Conservation (phyloP, 345 rosid genomes). For the Dovyalis caffra region DNA sequence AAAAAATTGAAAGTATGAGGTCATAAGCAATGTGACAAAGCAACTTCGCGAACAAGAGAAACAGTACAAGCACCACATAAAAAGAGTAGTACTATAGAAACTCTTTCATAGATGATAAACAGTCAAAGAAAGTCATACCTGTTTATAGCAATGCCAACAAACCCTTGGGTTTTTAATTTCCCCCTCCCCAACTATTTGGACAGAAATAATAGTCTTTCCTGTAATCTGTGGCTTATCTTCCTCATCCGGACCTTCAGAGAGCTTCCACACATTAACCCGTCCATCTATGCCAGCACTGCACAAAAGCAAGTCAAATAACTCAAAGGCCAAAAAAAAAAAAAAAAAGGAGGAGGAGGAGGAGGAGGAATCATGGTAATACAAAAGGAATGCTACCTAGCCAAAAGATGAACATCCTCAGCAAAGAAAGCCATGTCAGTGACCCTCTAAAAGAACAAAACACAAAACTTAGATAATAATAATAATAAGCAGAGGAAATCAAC, state of each 20-base stretch:
- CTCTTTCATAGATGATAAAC: not conserved
- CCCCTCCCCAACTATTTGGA: conserved; percentile 57
- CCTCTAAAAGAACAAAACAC: conserved; percentile 43
- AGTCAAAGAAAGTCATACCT: conserved; percentile 40
- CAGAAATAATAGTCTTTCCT: conserved; percentile 53
- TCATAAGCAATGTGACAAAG: not conserved
- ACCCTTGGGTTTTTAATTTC: conserved; percentile 67
- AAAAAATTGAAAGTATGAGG: not conserved
- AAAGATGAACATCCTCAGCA: conserved; percentile 83
- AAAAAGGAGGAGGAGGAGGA: too few relatives aligned
- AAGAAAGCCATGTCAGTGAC: conserved; percentile 90
- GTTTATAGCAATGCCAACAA: conserved; percentile 93
- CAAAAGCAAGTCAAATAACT: conserved; percentile 3
- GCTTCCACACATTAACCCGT: conserved; percentile 71
- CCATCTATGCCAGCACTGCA: conserved; percentile 84
- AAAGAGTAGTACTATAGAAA: not conserved
- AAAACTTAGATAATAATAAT: not conserved
- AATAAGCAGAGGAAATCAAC: not conserved
- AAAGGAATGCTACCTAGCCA: conserved; percentile 64
- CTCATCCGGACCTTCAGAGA: conserved; percentile 76
- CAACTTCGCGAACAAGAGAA: not conserved
- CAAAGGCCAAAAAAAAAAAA: not conserved
- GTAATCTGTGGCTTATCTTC: conserved; percentile 67
- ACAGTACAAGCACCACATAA: not conserved
- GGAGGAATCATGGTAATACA: not conserved